Evolutionary conservation across 225 moss, liverwort and hornwort species (phyloP), one percentile per base, ranked within the genome.

Genomic region (Pseudoscleropodium purum): DNA sequence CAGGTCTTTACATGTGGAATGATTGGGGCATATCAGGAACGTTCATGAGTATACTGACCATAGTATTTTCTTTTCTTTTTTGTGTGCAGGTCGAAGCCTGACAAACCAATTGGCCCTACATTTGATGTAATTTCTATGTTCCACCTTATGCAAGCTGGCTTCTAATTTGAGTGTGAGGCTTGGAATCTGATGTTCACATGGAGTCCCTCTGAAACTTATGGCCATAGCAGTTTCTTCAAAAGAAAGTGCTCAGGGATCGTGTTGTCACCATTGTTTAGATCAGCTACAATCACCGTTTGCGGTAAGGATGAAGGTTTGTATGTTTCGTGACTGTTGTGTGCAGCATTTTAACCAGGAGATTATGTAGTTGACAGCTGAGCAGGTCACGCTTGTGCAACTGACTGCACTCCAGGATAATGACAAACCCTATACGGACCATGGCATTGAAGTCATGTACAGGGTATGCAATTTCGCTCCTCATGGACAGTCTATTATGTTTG

Each of bases 371-470:
- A 95, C 99, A 94, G 99, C 99, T 92, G 99, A 99, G 93, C 96
- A 96, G 93, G 96, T 95, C 75, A 90, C 92, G 69, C 93, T 95
- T 86, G 93, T 94, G 88, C 99, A 99, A 89, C 89, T 99, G 89
- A 91, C 96, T 91, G 96, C 97, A 78, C 96, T 99, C 59, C 95
- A 94, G 90, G 91, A 93, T 70, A 99, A 99, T 87, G 99, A 99
- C 89, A 93, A 91, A 25, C 99, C 99, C 15, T 99, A 99, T 78
- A 52, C 94, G 47, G 99, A 97, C 91, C 99, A 99, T 92, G 99
- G 99, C 79, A 93, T 99, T 47, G 99, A 99, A 94, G 93, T 99
- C 47, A 96, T 99, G 97, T 99, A 99, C 91, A 94, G 99, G 93
- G 99, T 99, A 95, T 84, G 86, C 47, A 17, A 74, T 30, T 47